phyloP scores from a whole-genome alignment of 176 grass and related monocot species.

The Puccinellia tenuiflora region DNA sequence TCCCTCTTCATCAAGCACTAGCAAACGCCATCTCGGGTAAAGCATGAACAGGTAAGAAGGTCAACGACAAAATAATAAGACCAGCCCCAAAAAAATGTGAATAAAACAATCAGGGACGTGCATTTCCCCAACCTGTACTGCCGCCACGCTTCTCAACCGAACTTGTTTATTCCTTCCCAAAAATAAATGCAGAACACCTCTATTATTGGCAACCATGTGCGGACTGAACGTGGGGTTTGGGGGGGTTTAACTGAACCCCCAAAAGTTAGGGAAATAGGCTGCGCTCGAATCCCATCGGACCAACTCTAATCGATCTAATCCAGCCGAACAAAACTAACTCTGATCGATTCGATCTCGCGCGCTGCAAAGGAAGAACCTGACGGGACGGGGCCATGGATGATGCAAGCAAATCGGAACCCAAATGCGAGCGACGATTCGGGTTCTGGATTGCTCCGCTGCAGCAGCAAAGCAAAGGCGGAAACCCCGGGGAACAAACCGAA shows the following conservation, averaged over 20 bases:
- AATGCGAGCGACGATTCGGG: neutral
- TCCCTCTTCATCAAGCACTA: neutral
- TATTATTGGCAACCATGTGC: neutral
- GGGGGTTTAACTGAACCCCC: neutral
- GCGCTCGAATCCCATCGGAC: neutral
- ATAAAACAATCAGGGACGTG: neutral
- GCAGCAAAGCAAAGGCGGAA: neutral
- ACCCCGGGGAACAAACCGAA: neutral
- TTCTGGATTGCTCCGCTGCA: neutral
- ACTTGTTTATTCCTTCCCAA: neutral
- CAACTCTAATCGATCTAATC: neutral
- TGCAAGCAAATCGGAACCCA: neutral
- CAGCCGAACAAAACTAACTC: neutral
- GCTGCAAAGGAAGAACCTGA: neutral
- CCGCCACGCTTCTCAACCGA: neutral
- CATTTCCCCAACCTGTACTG: neutral
- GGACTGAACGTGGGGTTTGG: neutral
- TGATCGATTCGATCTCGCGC: neutral
- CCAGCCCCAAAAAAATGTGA: neutral
- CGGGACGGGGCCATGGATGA: neutral
- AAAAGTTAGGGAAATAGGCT: neutral
- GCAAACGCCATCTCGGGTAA: neutral
- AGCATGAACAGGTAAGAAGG: neutral
- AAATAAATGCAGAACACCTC: neutral
- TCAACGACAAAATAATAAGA: neutral